Conservation (phyloP, 306 rosid genomes). For the Pterocarpus santalinus region DNA sequence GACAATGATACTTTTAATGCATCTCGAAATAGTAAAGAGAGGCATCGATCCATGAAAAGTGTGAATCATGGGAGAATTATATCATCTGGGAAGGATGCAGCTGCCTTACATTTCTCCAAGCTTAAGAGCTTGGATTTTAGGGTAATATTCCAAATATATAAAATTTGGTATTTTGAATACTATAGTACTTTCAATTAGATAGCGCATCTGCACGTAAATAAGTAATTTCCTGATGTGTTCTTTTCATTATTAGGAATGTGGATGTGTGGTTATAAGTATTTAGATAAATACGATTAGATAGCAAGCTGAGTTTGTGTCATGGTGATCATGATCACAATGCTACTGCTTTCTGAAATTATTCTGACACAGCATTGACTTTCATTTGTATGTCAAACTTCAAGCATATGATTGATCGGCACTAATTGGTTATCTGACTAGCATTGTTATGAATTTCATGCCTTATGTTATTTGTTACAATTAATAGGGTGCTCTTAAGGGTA, state of each 20-base stretch:
- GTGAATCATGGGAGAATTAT: conserved; percentile 73
- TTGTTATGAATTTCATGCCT: conserved; percentile 35
- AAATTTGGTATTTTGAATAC: conserved; percentile 8
- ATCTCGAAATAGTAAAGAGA: conserved; percentile 42
- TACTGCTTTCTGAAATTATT: background rate
- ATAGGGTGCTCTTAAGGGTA: conserved; percentile 73
- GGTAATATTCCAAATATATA: conserved; percentile 59
- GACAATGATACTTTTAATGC: conserved; percentile 50
- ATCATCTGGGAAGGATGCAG: conserved; percentile 74
- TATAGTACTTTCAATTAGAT: conserved; percentile 26
- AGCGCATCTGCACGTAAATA: background rate
- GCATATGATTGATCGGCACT: background rate
- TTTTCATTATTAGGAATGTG: conserved; percentile 29
- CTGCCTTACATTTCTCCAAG: conserved; percentile 64
- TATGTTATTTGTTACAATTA: conserved; percentile 40
- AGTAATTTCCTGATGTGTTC: background rate
- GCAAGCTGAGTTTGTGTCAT: background rate
- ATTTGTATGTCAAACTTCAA: conserved; percentile 2
- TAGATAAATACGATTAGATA: background rate
- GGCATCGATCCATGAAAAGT: conserved; percentile 29
- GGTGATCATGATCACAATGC: background rate
- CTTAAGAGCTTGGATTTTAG: conserved; percentile 75
- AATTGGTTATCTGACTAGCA: conserved; percentile 8
- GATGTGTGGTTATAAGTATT: conserved; percentile 23
- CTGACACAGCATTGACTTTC: background rate